Evolutionary conservation across 2,329 filamentous ascomycete species (phyloP).

Genomic region (Ophiocordyceps sinensis): DNA sequence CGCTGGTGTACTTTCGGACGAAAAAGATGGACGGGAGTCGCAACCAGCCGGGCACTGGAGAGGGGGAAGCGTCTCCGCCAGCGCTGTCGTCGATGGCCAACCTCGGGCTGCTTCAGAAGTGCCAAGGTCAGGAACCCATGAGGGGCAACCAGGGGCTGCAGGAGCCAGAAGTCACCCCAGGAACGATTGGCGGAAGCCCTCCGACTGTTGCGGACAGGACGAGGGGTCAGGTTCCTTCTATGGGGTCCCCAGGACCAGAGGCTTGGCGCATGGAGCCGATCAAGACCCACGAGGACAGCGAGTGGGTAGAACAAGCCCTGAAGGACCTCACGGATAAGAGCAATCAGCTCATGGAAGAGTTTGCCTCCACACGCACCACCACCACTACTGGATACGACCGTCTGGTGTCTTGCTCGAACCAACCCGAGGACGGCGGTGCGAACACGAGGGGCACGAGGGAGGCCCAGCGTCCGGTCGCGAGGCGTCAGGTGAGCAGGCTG

Average conservation of each 20-base stretch:
- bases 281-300: slow-evolving; percentile 1
- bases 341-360: slow-evolving; percentile 13
- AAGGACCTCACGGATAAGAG: slow-evolving; percentile 9
- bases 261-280: not conserved
- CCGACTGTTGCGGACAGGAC: too few relatives aligned
- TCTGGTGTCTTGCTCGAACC: slow-evolving; percentile 8
- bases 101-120: not conserved
- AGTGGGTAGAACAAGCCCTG: slow-evolving; percentile 10
- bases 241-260: not conserved
- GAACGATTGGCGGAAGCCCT: too few relatives aligned
- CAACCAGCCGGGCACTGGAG: not conserved
- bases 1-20: not conserved
- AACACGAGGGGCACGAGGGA: not conserved
- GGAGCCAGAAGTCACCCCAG: too few relatives aligned
- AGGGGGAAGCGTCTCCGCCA: not conserved
- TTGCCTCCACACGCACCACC: slow-evolving; percentile 45
- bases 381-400: slow-evolving; percentile 43
- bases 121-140: not conserved
- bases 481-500: slow-evolving; percentile 4
- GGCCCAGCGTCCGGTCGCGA: not conserved
- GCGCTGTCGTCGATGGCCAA: not conserved
- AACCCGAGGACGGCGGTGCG: not conserved
- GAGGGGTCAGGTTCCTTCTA: not conserved
- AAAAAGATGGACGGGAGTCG: not conserved
- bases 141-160: not conserved